Evolutionary conservation across 257 asterid species (phyloP), one percentile per base, ranked within the genome.

Genomic region (Echium plantagineum): DNA sequence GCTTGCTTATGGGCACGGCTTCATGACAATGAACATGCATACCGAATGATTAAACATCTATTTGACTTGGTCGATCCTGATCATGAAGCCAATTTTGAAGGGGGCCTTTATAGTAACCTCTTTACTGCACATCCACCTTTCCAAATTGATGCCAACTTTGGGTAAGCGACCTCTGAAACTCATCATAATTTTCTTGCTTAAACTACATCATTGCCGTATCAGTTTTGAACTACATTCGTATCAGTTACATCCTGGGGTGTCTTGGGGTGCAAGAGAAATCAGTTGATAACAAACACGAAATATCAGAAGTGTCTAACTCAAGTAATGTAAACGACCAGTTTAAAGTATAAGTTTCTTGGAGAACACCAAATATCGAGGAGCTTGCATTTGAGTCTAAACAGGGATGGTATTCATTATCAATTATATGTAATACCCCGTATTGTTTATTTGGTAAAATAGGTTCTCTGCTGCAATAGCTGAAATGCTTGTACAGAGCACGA

Each of bases 81-180:
- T 52, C 73, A 66, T 24, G 81, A 74, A 58, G 58, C 64, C 30
- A 70, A 68, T 18, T 80, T 47, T 7, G 88, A 80, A 77, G 90
- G 96, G 64, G 90, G 96, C 30, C 78, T 85, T 13, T 85, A 88
- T n/a, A 77, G 78, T 52, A 83, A 88, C 72, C 80, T 85, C 57
- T 85, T 88, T 21, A 78, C 86, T 16, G 81, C 96, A 52, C 96
- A 85, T 63, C 94, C 96, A 32, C 94, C 90, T 70, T 88, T 88
- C 77, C 95, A 88, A 78, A 85, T 88, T 21, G 94, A 88, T 55
- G 96, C 94, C 31, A 88, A 85, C 66, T 85, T 85, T 21, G 96
- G 96, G 95, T 81, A 74, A 71, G 75, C 47, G 52, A 9, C 35
- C 59, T 19, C 30, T 42, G 5, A 42, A 16, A 24, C 22, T 42